Evolutionary conservation across 169 alveolate species (phyloP).

Genomic region (Plasmodium blacklocki): DNA sequence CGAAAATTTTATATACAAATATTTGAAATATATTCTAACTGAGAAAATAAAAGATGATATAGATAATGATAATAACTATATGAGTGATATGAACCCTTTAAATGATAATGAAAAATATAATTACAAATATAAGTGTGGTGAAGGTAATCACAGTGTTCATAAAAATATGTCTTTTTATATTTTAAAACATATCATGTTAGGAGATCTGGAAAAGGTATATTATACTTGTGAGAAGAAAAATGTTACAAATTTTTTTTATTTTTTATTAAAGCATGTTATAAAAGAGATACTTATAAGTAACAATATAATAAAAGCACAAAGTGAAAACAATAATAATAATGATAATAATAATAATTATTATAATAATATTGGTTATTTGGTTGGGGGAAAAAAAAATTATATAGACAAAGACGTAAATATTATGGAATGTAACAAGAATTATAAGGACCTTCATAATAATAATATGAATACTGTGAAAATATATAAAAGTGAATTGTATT

Average conservation of each 20-base stretch:
- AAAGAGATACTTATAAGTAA: background rate
- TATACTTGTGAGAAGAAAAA: slow-evolving; percentile 5
- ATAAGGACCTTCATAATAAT: too few species aligned
- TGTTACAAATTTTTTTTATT: slow-evolving; percentile 8
- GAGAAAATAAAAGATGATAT: slow-evolving; percentile 15
- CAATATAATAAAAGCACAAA: background rate
- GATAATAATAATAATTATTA: background rate
- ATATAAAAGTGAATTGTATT: too few species aligned
- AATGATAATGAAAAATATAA: too few species aligned
- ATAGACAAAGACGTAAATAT: too few species aligned
- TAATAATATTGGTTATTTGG: slow-evolving; percentile 18
- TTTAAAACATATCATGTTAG: slow-evolving; percentile 24
- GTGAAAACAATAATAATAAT: background rate
- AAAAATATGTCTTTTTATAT: slow-evolving; percentile 7
- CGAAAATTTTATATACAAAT: background rate
- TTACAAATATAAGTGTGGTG: too few species aligned
- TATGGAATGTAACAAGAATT: too few species aligned
- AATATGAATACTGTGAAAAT: too few species aligned
- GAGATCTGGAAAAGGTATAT: slow-evolving; percentile 19
- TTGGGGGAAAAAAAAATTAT: too few species aligned
- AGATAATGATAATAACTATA: background rate
- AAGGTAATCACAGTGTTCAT: background rate
- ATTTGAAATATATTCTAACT: slow-evolving; percentile 4
- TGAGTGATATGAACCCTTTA: too few species aligned
- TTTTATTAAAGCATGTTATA: slow-evolving; percentile 9